Percentiles rank a stretch among this genome's conserved stretches.
Conservation (phyloP, 2,329 filamentous ascomycete genomes). For the Epichloe gansuensis region DNA sequence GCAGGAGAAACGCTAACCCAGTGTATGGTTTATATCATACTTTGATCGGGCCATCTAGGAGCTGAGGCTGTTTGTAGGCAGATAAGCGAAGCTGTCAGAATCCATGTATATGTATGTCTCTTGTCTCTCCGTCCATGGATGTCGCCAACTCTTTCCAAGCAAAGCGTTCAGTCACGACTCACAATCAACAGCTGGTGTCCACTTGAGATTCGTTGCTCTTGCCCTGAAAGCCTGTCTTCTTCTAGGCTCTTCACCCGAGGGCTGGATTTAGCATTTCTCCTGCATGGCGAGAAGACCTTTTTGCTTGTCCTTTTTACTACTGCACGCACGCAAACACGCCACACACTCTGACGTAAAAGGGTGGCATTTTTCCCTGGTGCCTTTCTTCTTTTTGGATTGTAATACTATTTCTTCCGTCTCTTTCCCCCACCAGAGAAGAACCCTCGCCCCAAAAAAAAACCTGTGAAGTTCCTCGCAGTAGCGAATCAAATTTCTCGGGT, state of each 20-base stretch:
- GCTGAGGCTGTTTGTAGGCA: too few species aligned
- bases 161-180: not conserved
- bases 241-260: not conserved
- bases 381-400: conserved; percentile 5
- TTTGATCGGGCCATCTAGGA: too few species aligned
- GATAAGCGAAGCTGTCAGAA: too few species aligned
- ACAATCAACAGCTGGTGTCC: too few species aligned
- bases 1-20: too few species aligned
- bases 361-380: not conserved
- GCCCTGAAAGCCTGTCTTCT: not conserved
- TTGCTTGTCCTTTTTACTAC: not conserved
- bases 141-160: not conserved
- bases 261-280: too few species aligned
- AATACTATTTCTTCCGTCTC: not conserved
- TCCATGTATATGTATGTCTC: too few species aligned
- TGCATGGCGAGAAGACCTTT: not conserved
- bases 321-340: not conserved
- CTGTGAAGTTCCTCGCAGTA: not conserved
- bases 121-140: not conserved
- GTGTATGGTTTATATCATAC: too few species aligned
- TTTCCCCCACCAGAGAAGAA: not conserved
- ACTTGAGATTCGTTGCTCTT: not conserved
- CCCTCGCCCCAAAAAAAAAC: not conserved
- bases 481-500: not conserved
- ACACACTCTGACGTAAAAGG: not conserved